Evolutionary conservation across 2,329 filamentous ascomycete species (phyloP), one percentile per base, ranked within the genome.

Genomic region (Colletotrichum tabaci): DNA sequence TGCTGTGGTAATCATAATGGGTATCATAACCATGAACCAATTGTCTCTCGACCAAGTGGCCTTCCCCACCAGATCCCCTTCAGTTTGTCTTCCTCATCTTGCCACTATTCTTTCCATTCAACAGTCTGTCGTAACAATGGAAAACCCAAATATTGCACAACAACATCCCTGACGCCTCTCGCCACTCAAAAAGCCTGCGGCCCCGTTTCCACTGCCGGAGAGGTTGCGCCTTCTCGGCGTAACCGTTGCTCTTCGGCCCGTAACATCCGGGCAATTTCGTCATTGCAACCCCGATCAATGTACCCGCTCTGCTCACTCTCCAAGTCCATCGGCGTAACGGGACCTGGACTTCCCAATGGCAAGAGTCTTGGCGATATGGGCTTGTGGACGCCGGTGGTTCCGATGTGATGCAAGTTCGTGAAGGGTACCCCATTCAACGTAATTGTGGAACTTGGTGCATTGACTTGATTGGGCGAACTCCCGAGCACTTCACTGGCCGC

Each of bases 271-370:
- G 42, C 72, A n/a, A 72, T 72, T 30, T 76, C 52, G 78, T 78
- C n/a, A 66, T 72, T 61, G 15, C 77, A 77, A 15, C 76, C 77
- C 38, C 75, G 77, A 40, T 78, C 79, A 44, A 85, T 77, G 47
- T 87, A 84, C 40, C 82, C 82, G 49, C 79, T 79, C 12, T 79
- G 79, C 16, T 79, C 77, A 0, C 81, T 77, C 23, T 84, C 85
- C 49, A 91, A 78, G 21, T 89, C 87, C 84, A 91, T 89, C 1
- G 89, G 89, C 1, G 89, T 91, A 16, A 91, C 88, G 0, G 89
- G 88, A 0, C 89, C 89, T 0, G 89, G 88, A 69, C 88, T 90
- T 4, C 88, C 87, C 13, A 89, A 76, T 0, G 89, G 89, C 52
- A 79, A 78, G 7, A 91, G 80, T 38, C 85, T 80, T 1, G 87